Base-by-base conservation (phyloP, 2,329 filamentous ascomycete species). In the Neopestalotiopsis rosae region DNA sequence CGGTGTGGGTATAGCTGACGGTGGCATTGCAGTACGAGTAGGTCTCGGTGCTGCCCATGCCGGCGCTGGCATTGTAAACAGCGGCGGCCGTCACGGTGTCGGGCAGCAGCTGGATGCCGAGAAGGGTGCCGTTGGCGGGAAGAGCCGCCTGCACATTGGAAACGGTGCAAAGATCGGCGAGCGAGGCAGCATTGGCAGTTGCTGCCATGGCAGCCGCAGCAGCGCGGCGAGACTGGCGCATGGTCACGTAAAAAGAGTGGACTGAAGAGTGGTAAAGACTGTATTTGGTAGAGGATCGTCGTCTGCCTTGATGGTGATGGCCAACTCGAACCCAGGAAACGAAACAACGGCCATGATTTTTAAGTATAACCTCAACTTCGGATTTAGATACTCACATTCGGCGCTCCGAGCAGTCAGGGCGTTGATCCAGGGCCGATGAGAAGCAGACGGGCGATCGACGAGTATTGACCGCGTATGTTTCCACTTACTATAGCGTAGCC, bases 91-190 rank as follows among this genome's bases (percentile, higher is more conserved):
- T 81, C 4, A 84, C 80, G 1, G 81, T 73, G 0, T 81, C 82
- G 3, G 83, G 79, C 67, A 82, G 73, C 69, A 85, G 65, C 61
- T 80, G 73, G 65, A 85, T 80, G 6, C 83, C 82, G 6, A 79
- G 71, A 2, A 84, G 71, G 34, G 80, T 82, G 5, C 81, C 82
- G 68, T 83, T 81, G 30, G 81, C 74, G 5, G 83, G 83, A 6
- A 85, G 73, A 20, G 79, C 77, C 14, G 81, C 77, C 69, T 79
- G 78, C n/a, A 85, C 79, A 68, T 84, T 80, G 42, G 79, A 76
- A 6, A 82, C 76, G 2, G 82, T 83, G 72, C 83, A 85, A 30
- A 84, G 71, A 69, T 82, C 79, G 34, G 78, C 68, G 45, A 85
- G 81, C 13, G 80, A 79, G 52, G 75, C 71, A 34, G 80, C 78